Conservation (phyloP, 352 stramenopile genomes). For the Phytophthora melonis region DNA sequence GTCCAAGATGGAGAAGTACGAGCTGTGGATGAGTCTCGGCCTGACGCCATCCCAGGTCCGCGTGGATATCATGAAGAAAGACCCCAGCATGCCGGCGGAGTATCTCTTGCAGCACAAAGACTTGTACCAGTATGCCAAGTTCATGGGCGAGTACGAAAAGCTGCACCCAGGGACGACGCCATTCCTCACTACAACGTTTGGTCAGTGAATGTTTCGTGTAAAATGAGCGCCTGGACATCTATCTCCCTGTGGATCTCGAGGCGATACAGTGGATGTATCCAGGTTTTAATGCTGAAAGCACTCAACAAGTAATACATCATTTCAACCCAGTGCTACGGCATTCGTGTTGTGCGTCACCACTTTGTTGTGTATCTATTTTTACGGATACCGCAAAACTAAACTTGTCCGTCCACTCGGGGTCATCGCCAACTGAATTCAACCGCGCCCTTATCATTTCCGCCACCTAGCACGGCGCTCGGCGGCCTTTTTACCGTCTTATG, state of each 20-base stretch:
- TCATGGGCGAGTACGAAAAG: constrained; percentile 21
- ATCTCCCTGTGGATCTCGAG: no score
- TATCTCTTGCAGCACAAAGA: constrained; percentile 2
- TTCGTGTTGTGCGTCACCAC: neutral
- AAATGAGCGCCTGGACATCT: neutral
- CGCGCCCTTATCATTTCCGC: neutral
- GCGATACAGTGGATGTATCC: no score
- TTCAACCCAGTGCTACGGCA: neutral
- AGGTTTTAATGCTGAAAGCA: no score
- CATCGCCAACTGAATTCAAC: neutral
- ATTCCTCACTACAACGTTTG: neutral
- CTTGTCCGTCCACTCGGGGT: neutral
- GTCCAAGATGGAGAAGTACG: constrained; percentile 11
- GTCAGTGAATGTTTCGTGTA: neutral
- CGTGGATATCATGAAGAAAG: constrained; percentile 16
- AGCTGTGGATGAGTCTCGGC: constrained; percentile 4
- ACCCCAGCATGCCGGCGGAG: neutral
- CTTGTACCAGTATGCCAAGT: constrained; percentile 16
- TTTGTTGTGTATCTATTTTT: neutral
- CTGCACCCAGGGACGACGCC: neutral
- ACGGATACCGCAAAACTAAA: neutral
- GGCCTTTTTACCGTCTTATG: constrained; percentile 1
- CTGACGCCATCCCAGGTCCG: constrained; percentile 10
- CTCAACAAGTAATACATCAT: no score
- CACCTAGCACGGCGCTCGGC: neutral